Evolutionary conservation across 2,329 filamentous ascomycete species (phyloP).

Genomic region (Piedraia hortae): DNA sequence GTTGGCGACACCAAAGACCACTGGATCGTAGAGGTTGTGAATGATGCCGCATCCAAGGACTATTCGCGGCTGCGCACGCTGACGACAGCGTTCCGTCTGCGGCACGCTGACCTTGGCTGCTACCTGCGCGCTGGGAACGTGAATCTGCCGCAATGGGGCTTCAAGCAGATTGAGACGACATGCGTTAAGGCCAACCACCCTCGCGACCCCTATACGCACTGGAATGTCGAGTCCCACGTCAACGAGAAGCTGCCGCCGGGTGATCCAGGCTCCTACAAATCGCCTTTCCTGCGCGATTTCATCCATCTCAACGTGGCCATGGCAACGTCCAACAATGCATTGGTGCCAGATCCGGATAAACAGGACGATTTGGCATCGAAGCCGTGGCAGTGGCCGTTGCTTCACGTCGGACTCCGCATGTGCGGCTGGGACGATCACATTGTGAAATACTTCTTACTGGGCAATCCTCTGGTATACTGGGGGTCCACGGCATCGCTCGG

Average conservation of each 20-base stretch:
- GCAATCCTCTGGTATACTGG: slow-evolving; percentile 93
- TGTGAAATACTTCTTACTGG: slow-evolving; percentile 94
- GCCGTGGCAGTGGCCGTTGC: slow-evolving; percentile 96
- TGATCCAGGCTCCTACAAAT: slow-evolving; percentile 79
- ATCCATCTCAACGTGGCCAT: slow-evolving; percentile 95
- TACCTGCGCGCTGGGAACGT: slow-evolving; percentile 88
- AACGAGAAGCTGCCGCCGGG: slow-evolving; percentile 79
- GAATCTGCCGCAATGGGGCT: slow-evolving; percentile 95
- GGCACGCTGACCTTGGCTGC: slow-evolving; percentile 56
- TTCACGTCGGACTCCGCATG: slow-evolving; percentile 90
- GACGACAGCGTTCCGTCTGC: slow-evolving; percentile 76
- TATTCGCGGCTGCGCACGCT: slow-evolving; percentile 65
- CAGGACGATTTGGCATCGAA: slow-evolving; percentile 90
- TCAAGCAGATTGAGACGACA: slow-evolving; percentile 96
- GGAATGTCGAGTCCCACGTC: slow-evolving; percentile 88
- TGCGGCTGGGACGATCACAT: slow-evolving; percentile 91
- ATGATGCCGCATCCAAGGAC: slow-evolving; percentile 67
- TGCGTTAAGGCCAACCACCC: slow-evolving; percentile 86
- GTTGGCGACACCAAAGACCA: slow-evolving; percentile 94
- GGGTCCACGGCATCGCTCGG: slow-evolving; percentile 57
- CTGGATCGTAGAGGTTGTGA: slow-evolving; percentile 79
- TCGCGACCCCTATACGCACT: slow-evolving; percentile 82
- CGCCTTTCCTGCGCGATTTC: slow-evolving; percentile 91
- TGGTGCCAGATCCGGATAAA: slow-evolving; percentile 94
- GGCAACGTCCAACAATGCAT: slow-evolving; percentile 99